Evolutionary conservation across 192 early-diverging fungal species (phyloP), one percentile per base, ranked within the genome.

Genomic region (Chytriomyces confervae): DNA sequence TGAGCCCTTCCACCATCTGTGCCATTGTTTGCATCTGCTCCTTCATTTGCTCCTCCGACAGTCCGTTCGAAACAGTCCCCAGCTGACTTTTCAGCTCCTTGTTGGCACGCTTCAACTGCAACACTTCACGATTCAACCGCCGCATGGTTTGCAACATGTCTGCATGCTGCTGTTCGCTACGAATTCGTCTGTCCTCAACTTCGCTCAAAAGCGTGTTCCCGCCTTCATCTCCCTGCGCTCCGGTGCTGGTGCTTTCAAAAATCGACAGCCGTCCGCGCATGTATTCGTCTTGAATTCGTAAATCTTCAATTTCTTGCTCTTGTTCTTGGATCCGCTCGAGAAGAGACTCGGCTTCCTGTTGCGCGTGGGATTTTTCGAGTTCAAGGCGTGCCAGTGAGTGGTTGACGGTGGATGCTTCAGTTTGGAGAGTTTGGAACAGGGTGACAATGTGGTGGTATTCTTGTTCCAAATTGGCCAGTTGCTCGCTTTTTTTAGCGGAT

Each of bases 191-290:
- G 44, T 79, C 77, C 7, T 79, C 77, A 7, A 79, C 70, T 72
- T 79, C 77, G 57, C 69, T 66, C 27, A 79, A 61, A 10, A 79
- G 62, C 6, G 76, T 69, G 43, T 77, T 77, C 11, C 76, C 67
- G 7, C 51, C 50, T 51, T 11, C 65, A 29, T 24, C 24, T 8
- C 23, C 76, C 10, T 10, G 11, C 16, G 20, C 45, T 16, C 18
- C 24, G 7, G 4, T 20, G 7, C 60, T 70, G 20, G 8, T 18
- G 62, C 67, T 70, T 29, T 70, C 68, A 43, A 70, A 77, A 27
- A 62, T 66, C 6, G 67, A 9, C 8, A 70, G 61, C 23, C 66
- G 76, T 5, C 66, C 9, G 7, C 47, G 36, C 74, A 76, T 27
- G 48, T 50, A 65, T 43, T 76, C 74, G 6, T 76, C 74, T 57